Evolutionary conservation across 192 early-diverging fungal species (phyloP), one percentile per base, ranked within the genome.

Genomic region (Backusella macrospora): DNA sequence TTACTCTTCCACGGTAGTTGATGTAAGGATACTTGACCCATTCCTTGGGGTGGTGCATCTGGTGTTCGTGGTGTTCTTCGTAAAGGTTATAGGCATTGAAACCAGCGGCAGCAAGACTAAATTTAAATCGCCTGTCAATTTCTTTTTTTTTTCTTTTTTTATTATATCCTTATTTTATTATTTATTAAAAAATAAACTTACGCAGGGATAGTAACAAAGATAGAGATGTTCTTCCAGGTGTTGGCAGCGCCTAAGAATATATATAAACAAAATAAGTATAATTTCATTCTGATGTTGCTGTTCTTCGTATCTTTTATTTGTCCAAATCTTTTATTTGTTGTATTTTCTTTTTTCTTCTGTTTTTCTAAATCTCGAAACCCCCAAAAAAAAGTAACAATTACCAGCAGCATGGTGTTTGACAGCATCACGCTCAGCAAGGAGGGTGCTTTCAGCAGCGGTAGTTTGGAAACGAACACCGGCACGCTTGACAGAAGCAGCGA

Each of bases 1-100:
- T 79, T 80, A 92, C 91, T 86, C 76, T 90, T 86, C 63, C 90
- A 85, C 68, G 83, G 80, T 73, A 87, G 84, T 83, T 85, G 43
- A 80, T 73, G 23, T 80, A 80, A 5, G 73, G 75, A 37, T 76
- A 80, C 37, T 72, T 72, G 49, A 74, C 59, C 59, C 65, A 74
- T 59, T 76, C 71, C 46, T 73, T 62, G 29, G 74, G 79, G 68
- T 80, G 79, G 23, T 80, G 70, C 39, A 29, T 49, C n/a, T 63
- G 42, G 68, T 80, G 79, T 18, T 80, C 75, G 18, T 64, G 21
- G 46, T 80, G 79, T 34, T 73, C 48, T 13, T n/a, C 37, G 39
- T 76, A 76, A 47, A 80, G 69, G 72, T 76, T 73, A 48, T 80
- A 80, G 37, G 79, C 79, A 49, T 80, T 80, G 75, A 76, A 73